Conservation (phyloP, 495 filamentous ascomycete genomes). For the Aspergillus bridgeri region DNA sequence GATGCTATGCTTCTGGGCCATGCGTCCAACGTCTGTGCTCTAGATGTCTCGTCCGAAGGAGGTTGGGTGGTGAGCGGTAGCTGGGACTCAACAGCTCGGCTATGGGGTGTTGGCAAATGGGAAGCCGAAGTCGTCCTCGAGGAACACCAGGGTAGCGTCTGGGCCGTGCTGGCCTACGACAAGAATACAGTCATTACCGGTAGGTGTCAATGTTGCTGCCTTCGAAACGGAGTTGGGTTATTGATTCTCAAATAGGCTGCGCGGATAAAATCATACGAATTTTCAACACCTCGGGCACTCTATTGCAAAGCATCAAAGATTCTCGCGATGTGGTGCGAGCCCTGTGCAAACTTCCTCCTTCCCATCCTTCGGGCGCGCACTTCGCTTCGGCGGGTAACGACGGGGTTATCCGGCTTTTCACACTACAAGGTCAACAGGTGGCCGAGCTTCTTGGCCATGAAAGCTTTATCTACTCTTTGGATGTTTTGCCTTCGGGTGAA, state of each 20-base stretch:
- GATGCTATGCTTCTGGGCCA: constrained; percentile 86
- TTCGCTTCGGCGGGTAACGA: constrained; percentile 91
- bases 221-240: not conserved
- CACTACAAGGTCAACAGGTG: constrained; percentile 66
- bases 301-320: constrained; percentile 64
- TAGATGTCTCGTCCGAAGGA: constrained; percentile 71
- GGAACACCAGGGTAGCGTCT: constrained; percentile 78
- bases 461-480: constrained; percentile 90
- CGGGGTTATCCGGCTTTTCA: constrained; percentile 81
- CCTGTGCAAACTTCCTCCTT: constrained; percentile 73
- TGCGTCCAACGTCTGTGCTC: constrained; percentile 75
- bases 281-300: constrained; percentile 64
- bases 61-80: constrained; percentile 82
- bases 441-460: constrained; percentile 82
- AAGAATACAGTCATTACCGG: constrained; percentile 80
- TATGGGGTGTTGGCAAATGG: constrained; percentile 77
- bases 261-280: constrained; percentile 87
- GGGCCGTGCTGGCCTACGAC: constrained; percentile 85
- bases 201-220: constrained; percentile 16
- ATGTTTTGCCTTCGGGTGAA: constrained; percentile 73
- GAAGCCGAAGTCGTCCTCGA: constrained; percentile 66
- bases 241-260: constrained; percentile 49
- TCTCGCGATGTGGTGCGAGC: constrained; percentile 79
- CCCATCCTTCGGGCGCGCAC: constrained; percentile 74
- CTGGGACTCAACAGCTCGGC: constrained; percentile 83